Evolutionary conservation across 2,329 filamentous ascomycete genomes (phyloP), one percentile per base, ranked within the genome.

Genomic region (Alternaria ventricosa): DNA sequence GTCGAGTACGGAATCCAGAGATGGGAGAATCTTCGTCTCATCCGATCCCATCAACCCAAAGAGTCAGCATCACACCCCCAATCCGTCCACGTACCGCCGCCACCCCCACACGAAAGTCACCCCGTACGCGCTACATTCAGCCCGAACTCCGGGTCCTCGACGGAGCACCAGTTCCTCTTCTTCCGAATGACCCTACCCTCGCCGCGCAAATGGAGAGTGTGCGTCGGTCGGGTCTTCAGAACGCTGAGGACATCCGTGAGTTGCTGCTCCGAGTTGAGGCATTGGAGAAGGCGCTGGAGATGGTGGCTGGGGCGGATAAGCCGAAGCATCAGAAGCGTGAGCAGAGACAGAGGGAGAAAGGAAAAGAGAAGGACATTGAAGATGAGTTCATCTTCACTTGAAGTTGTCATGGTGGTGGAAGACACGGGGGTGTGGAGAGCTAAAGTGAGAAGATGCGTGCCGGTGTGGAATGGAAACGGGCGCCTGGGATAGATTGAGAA

Each of bases 401-500:
- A 36, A n/a, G 33, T 36, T 7, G 15, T 4, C 13, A n/a, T 36
- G 33, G 8, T 36, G 15, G 4, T 36, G 1, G 33, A 9, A 36
- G 8, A n/a, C 13, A n/a, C 15, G 33, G 33, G 33, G 5, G 5
- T 36, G 33, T 3, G 33, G 15, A 36, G 33, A 5, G 15, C n/a
- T 2, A n/a, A 4, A n/a, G 4, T 36, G 33, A 36, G 33, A 36
- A 36, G 33, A n/a, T n/a, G 33, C 33, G 33, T n/a, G 33, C 33
- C 1, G 8, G 33, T 36, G 15, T n/a, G 15, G 0, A n/a, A 0
- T 36, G 7, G 15, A 36, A 36, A 0, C 9, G 33, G 0, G 33
- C 7, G 33, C n/a, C 15, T 9, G 33, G 4, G 33, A 36, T 36
- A 36, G 33, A 0, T n/a, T n/a, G 33, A 4, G 33, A 5, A 9